phyloP scores from a whole-genome alignment of 352 stramenopile species.

The Phytophthora europaea region DNA sequence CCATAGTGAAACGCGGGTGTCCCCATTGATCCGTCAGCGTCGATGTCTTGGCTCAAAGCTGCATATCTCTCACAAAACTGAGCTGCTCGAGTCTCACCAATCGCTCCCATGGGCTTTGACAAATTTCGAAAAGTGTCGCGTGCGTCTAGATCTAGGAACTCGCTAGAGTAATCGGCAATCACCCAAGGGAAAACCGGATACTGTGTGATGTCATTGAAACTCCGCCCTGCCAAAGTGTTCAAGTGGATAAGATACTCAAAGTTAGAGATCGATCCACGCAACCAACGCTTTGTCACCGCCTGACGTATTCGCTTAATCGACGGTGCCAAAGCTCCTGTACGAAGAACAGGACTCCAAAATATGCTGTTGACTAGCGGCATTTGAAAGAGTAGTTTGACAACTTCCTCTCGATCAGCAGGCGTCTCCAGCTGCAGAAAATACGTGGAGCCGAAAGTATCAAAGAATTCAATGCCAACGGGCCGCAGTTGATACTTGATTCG shows the following conservation, averaged over 20 bases:
- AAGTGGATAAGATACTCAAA: conserved; percentile 98
- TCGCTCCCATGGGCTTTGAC: conserved; percentile 94
- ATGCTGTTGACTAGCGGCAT: conserved; percentile 88
- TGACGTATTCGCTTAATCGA: conserved; percentile 80
- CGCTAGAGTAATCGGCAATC: conserved; percentile 90
- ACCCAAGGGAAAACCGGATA: conserved; percentile 99
- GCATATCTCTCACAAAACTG: conserved; percentile 91
- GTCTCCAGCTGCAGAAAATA: conserved; percentile 84
- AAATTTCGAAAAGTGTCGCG: conserved; percentile 92
- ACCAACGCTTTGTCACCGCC: conserved; percentile 75
- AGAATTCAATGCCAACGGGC: conserved; percentile 81
- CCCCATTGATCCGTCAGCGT: conserved; percentile 49
- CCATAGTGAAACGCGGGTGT: conserved; percentile 97
- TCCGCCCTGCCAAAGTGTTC: conserved; percentile 96
- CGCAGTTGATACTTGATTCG: conserved; percentile 85
- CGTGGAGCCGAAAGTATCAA: conserved; percentile 71
- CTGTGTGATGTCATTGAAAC: conserved; percentile 98
- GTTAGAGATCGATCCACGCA: conserved; percentile 76
- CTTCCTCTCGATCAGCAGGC: conserved; percentile 59
- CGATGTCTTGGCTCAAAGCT: conserved; percentile 62
- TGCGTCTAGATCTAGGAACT: conserved; percentile 89
- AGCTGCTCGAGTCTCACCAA: conserved; percentile 82
- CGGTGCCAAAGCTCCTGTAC: conserved; percentile 66
- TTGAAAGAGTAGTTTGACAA: conserved; percentile 77
- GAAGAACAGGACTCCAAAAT: conserved; percentile 80